Evolutionary conservation across 2,329 filamentous ascomycete species (phyloP).

Genomic region (Alternaria ventricosa): DNA sequence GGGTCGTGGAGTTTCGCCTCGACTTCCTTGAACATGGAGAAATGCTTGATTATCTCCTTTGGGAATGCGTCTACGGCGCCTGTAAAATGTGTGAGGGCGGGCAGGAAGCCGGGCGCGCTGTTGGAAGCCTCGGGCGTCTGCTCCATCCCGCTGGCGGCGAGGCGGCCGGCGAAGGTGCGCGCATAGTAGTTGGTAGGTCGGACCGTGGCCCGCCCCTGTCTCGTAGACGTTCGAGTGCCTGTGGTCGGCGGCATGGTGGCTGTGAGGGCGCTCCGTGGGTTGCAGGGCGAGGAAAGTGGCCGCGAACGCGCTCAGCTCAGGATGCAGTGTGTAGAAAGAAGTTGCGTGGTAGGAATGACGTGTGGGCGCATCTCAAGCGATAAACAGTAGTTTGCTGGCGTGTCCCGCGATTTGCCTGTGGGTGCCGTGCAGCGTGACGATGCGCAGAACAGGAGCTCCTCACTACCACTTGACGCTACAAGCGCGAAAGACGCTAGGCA

Average conservation of each 20-base stretch:
- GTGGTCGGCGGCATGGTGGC: constrained; percentile 45
- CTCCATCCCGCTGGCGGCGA: constrained; percentile 44
- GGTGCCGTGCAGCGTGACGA: constrained; percentile 7
- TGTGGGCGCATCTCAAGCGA: constrained; percentile 39
- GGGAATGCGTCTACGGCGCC: constrained; percentile 91
- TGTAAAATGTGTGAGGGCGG: constrained; percentile 77
- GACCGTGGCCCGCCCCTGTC: constrained; percentile 55
- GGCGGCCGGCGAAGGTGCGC: constrained; percentile 52
- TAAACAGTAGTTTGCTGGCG: constrained; percentile 28
- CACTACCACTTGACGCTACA: constrained; percentile 11
- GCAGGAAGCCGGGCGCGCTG: constrained; percentile 63
- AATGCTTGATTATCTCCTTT: constrained; percentile 93
- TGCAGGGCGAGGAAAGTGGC: constrained; percentile 20
- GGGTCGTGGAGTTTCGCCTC: constrained; percentile 94
- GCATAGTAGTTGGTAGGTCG: constrained; percentile 61
- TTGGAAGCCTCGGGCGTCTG: constrained; percentile 47
- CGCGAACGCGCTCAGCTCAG: constrained; percentile 29
- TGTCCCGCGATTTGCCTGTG: constrained; percentile 24
- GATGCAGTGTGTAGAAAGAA: constrained; percentile 18
- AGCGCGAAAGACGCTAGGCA: constrained; percentile 24
- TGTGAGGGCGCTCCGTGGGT: constrained; percentile 23
- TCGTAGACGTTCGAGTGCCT: constrained; percentile 50
- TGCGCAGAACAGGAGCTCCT: constrained; percentile 21
- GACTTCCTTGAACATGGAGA: constrained; percentile 94
- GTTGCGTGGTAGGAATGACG: constrained; percentile 26